A percentile compares a stretch with the other conserved stretches of the same genome.
Conservation (phyloP, 148 eudicot species). For the Pouteria glomerata region DNA sequence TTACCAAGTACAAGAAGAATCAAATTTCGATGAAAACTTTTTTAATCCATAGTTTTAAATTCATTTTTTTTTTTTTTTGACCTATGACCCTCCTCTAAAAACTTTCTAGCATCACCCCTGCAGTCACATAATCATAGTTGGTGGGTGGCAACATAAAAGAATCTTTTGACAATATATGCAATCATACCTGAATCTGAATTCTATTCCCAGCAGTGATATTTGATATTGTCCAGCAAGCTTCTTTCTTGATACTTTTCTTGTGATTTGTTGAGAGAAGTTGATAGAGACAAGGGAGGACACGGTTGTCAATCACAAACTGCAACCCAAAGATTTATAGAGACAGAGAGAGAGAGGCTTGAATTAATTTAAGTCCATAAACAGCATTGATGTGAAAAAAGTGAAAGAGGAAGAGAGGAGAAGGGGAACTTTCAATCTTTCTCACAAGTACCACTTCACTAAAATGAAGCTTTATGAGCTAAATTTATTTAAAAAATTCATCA, state of each 20-base stretch:
- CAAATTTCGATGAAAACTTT: no score
- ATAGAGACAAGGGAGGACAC: slow-evolving; percentile 15
- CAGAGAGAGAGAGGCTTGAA: no score
- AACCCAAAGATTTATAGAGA: no score
- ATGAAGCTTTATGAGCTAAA: not conserved
- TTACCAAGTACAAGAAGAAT: no score
- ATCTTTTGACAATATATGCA: not conserved
- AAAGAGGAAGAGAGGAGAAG: not conserved
- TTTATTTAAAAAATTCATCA: not conserved
- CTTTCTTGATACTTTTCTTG: no score
- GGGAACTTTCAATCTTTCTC: not conserved
- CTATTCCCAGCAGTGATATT: no score
- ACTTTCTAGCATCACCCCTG: no score
- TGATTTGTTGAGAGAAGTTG: slow-evolving; percentile 15
- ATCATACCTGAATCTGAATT: slow-evolving; percentile 5
- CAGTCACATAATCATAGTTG: not conserved
- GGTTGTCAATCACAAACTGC: slow-evolving; percentile 17
- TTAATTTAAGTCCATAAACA: not conserved
- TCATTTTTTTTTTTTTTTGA: no score
- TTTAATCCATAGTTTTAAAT: no score
- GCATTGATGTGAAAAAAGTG: not conserved
- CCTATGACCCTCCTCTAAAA: no score
- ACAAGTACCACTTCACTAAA: not conserved
- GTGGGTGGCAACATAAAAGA: not conserved
- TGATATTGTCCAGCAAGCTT: no score